A percentile compares a stretch with the other conserved stretches of the same genome.
Evolutionary conservation across 2,329 filamentous ascomycete genomes (phyloP).

Genomic region (Fusarium veterinarium): DNA sequence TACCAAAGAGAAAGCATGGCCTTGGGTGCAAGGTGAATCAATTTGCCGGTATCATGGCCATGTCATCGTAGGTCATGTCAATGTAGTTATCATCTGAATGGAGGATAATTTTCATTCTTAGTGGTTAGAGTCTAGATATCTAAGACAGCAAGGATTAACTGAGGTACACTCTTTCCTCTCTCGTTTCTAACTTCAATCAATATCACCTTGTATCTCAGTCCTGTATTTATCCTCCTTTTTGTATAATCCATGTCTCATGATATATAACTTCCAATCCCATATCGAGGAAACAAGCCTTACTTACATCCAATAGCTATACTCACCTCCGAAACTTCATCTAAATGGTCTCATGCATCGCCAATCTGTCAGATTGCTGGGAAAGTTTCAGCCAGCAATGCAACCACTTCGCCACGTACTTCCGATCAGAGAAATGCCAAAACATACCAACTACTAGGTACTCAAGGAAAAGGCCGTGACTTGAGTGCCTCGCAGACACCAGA

Average conservation of each 20-base stretch:
- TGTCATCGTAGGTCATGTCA: neutral
- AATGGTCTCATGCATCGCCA: neutral
- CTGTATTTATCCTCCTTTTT: neutral
- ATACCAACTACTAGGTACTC: neutral
- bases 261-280: neutral
- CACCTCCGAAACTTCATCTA: neutral
- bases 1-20: neutral
- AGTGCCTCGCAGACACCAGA: neutral
- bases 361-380: neutral
- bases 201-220: neutral
- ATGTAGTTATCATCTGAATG: neutral
- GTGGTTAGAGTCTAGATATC: too few relatives aligned
- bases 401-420: too few relatives aligned
- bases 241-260: neutral
- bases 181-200: neutral
- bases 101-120: neutral
- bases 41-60: neutral
- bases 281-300: too few relatives aligned
- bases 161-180: neutral
- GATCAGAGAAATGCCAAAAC: neutral
- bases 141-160: neutral
- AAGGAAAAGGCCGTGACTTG: too few relatives aligned
- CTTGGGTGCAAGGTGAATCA: neutral
- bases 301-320: neutral
- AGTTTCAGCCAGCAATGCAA: neutral